phyloP scores from a whole-genome alignment of 225 moss, liverwort and hornwort genomes.

The Pleurozium schreberi region DNA sequence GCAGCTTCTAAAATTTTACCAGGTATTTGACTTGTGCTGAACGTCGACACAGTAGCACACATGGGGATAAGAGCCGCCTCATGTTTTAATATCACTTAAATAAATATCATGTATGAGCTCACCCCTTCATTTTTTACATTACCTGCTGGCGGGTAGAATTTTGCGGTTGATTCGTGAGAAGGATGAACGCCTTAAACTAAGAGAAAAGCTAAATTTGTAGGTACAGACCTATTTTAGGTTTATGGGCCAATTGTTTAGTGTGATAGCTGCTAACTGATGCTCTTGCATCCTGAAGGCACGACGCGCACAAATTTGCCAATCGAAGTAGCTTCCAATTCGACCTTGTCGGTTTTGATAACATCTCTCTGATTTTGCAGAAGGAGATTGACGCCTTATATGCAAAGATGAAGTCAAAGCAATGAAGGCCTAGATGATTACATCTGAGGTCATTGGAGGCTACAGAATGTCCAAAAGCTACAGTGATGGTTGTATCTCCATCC shows the following conservation, averaged over 20 bases:
- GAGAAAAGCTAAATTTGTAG: neutral
- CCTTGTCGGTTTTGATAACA: neutral
- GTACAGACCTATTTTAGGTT: neutral
- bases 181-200: neutral
- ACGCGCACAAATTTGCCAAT: neutral
- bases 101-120: neutral
- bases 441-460: neutral
- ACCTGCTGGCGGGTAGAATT: neutral
- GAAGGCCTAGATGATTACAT: neutral
- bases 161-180: neutral
- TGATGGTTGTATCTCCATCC: neutral
- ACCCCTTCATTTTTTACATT: neutral
- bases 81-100: neutral
- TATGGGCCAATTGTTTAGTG: neutral
- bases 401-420: conserved; percentile 20
- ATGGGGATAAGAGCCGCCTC: neutral
- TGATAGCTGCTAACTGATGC: neutral
- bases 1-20: conserved; percentile 48
- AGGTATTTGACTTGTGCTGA: conserved; percentile 13
- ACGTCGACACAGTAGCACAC: neutral
- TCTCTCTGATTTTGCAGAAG: conserved; percentile 24
- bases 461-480: neutral
- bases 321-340: neutral
- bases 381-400: conserved; percentile 43
- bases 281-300: neutral